phyloP scores from a whole-genome alignment of 371 early-diverging fungal genomes.

The Syncephalastrum sp. region DNA sequence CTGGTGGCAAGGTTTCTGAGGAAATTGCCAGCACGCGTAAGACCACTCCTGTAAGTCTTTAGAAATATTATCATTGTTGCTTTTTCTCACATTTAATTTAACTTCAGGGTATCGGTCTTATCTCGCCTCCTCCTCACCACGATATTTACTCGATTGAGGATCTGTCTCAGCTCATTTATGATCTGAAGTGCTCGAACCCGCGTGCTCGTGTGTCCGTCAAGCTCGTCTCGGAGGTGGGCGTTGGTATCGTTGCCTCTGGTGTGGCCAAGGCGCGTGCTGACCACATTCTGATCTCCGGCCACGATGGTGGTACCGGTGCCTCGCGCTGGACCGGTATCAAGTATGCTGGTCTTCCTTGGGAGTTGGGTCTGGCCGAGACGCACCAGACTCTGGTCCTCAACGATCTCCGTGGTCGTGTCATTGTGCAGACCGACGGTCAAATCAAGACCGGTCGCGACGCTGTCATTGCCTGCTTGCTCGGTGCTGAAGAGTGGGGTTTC shows the following conservation, averaged over 20 bases:
- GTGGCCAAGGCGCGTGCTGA: conserved; percentile 97
- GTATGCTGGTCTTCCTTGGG: conserved; percentile 97
- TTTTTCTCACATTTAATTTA: no score
- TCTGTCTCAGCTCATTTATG: conserved; percentile 95
- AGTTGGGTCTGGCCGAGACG: conserved; percentile 95
- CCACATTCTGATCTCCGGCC: conserved; percentile 93
- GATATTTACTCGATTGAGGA: conserved; percentile 98
- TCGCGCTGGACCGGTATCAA: conserved; percentile 97
- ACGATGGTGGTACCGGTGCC: conserved; percentile 99
- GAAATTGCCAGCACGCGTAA: conserved; percentile 93
- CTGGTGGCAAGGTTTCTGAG: conserved; percentile 85
- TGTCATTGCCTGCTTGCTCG: conserved; percentile 91
- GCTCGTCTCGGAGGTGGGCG: conserved; percentile 95
- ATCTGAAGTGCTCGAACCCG: conserved; percentile 92
- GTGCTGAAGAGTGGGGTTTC: conserved; percentile 98
- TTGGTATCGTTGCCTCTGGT: conserved; percentile 95
- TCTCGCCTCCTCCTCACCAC: conserved; percentile 97
- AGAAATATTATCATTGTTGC: neutral
- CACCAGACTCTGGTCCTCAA: conserved; percentile 96
- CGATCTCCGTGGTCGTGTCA: conserved; percentile 91
- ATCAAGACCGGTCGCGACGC: conserved; percentile 97
- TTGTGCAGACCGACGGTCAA: conserved; percentile 96
- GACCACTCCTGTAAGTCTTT: conserved; percentile 66
- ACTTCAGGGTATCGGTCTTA: conserved; percentile 82
- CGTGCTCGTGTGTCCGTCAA: conserved; percentile 92